A percentile compares a stretch with the other conserved stretches of the same genome.
Evolutionary conservation across 2,329 filamentous ascomycete genomes (phyloP).

Genomic region (Ophiostoma ulmi): DNA sequence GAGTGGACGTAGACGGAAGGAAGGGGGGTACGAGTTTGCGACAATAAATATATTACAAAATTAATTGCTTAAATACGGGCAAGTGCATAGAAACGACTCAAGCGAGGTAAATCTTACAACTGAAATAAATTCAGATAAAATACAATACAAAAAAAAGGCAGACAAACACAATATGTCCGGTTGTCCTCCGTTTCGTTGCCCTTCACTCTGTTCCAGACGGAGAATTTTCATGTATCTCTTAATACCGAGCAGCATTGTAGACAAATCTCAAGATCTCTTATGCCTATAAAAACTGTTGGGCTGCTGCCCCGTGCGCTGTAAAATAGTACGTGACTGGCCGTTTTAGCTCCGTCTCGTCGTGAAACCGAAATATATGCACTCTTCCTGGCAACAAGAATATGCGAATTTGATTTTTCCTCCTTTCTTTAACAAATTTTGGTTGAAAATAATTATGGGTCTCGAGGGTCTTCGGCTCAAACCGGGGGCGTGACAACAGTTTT

Average conservation of each 20-base stretch:
- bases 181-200: neutral
- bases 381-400: neutral
- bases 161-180: neutral
- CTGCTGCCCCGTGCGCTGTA: conserved; percentile 1
- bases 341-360: neutral
- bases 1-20: conserved; percentile 7
- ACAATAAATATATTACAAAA: conserved; percentile 13
- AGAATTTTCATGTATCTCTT: neutral
- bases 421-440: conserved; percentile 17
- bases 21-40: conserved; percentile 20
- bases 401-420: conserved; percentile 1
- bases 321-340: neutral
- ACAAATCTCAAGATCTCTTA: neutral
- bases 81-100: neutral
- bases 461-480: conserved; percentile 26
- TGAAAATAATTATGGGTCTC: conserved; percentile 15
- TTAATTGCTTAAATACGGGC: neutral
- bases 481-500: conserved; percentile 8
- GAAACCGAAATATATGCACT: neutral
- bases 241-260: neutral
- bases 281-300: neutral
- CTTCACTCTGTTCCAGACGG: neutral
- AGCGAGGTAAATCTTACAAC: neutral
- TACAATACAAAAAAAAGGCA: neutral
- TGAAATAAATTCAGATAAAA: neutral